Conservation (phyloP, 2,329 filamentous ascomycete genomes). For the Aureobasidium sp. region DNA sequence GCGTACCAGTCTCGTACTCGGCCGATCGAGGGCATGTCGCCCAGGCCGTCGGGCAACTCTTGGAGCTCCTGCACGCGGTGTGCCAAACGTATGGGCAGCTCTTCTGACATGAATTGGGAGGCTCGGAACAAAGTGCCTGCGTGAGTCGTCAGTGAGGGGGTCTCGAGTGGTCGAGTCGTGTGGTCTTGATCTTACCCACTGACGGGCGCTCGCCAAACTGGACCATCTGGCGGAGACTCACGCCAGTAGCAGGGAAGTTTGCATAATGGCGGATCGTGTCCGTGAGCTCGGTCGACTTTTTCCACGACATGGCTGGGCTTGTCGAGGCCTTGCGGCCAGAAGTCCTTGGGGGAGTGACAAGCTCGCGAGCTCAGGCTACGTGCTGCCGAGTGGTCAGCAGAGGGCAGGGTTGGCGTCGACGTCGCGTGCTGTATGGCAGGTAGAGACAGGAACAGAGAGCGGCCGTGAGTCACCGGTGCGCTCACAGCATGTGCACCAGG, state of each 20-base stretch:
- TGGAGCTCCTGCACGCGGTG: slow-evolving; percentile 93
- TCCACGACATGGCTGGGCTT: slow-evolving; percentile 70
- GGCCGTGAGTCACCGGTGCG: not conserved
- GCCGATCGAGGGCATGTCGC: slow-evolving; percentile 94
- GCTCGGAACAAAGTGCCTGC: slow-evolving; percentile 90
- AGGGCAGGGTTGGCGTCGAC: not conserved
- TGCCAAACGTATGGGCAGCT: slow-evolving; percentile 90
- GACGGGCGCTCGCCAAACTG: slow-evolving; percentile 93
- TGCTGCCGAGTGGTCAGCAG: slow-evolving; percentile 1
- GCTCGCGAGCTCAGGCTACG: slow-evolving; percentile 7
- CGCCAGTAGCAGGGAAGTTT: slow-evolving; percentile 91
- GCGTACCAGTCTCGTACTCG: slow-evolving; percentile 98
- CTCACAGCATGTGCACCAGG: not conserved
- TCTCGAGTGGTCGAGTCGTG: not conserved
- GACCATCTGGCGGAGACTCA: slow-evolving; percentile 96
- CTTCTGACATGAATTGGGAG: slow-evolving; percentile 96
- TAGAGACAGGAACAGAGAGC: not conserved
- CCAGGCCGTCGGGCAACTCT: slow-evolving; percentile 87
- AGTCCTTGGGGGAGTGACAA: not conserved
- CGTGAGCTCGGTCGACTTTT: slow-evolving; percentile 81
- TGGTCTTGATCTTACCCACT: slow-evolving; percentile 40
- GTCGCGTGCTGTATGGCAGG: not conserved
- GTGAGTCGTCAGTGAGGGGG: not conserved
- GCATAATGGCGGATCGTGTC: slow-evolving; percentile 96
- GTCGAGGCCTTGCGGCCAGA: slow-evolving; percentile 17